These are phyloP conservation scores for Hondaea fermentalgiana DNA, from an alignment of 108 stramenopile genomes.

Conservation along the genomic window DNA sequence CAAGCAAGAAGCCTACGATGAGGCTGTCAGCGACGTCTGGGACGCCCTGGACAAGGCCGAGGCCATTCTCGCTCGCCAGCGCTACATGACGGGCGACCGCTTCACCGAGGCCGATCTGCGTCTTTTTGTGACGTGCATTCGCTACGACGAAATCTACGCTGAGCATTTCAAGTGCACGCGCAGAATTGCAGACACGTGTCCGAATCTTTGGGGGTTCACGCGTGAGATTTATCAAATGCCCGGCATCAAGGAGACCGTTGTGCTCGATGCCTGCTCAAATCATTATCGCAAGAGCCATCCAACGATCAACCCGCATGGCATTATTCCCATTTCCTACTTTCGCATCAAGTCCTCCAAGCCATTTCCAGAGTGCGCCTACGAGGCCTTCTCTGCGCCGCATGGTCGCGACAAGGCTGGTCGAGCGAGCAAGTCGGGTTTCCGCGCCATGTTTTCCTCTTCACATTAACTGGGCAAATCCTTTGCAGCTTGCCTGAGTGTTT, in stretches of 20 bases:
- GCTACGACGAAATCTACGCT: constrained; percentile 84
- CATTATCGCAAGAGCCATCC: constrained; percentile 70
- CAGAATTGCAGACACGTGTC: constrained; percentile 61
- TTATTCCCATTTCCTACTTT: constrained; percentile 25
- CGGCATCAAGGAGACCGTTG: constrained; percentile 69
- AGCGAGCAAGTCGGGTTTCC: too few relatives aligned
- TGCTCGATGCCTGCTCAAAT: constrained; percentile 90
- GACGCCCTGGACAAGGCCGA: constrained; percentile 76
- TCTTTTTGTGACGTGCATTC: constrained; percentile 78
- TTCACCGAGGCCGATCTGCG: constrained; percentile 89
- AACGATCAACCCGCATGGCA: constrained; percentile 37
- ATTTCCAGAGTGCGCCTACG: too few relatives aligned
- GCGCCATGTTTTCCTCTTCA: too few relatives aligned
- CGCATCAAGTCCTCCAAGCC: too few relatives aligned
- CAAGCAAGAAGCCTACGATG: constrained; percentile 74
- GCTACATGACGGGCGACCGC: constrained; percentile 63
- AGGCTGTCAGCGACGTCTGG: constrained; percentile 71
- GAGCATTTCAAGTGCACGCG: constrained; percentile 78
- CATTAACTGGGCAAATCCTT: too few relatives aligned
- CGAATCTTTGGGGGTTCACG: constrained; percentile 73
- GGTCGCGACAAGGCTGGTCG: neutral
- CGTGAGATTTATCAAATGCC: constrained; percentile 83
- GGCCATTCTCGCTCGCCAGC: constrained; percentile 57
- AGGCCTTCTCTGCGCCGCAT: too few relatives aligned
- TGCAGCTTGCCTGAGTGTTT: too few relatives aligned